A percentile compares a stretch with the other conserved stretches of the same genome.
Conservation (phyloP, 257 asterid species). For the Nicotiana obtusifolia region DNA sequence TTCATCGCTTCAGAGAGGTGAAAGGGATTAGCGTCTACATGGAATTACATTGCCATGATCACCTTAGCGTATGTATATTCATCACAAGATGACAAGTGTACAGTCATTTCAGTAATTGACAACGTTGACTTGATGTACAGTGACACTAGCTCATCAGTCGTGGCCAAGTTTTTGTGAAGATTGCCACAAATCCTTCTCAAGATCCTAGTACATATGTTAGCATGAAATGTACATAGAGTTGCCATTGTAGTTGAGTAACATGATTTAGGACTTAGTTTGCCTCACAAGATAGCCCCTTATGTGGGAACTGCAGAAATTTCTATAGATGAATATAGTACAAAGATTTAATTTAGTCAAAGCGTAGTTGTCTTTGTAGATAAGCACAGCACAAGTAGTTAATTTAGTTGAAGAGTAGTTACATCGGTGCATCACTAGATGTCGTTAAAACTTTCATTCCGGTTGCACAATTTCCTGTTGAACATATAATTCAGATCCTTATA, state of each 20-base stretch:
- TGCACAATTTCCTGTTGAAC: neutral
- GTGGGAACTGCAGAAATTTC: neutral
- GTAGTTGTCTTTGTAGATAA: neutral
- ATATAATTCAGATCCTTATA: neutral
- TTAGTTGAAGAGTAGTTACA: neutral
- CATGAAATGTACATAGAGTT: slow-evolving; percentile 1
- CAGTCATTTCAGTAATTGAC: neutral
- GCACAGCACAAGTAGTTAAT: neutral
- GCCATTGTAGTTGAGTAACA: neutral
- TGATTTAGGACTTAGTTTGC: slow-evolving; percentile 1
- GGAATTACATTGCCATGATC: slow-evolving; percentile 5
- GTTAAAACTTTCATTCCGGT: no score
- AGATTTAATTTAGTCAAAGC: neutral
- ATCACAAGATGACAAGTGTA: slow-evolving; percentile 1
- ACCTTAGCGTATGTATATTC: neutral
- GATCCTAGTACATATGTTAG: neutral
- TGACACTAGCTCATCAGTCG: neutral
- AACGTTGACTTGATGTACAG: neutral
- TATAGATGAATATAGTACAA: neutral
- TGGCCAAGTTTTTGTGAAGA: slow-evolving; percentile 10
- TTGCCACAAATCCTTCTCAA: neutral
- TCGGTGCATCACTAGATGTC: neutral
- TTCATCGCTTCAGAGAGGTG: slow-evolving; percentile 15
- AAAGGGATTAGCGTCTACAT: slow-evolving; percentile 1
- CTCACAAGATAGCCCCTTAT: neutral